phyloP scores from a whole-genome alignment of 331 rosid species.

The Erythrophleum ivorense region DNA sequence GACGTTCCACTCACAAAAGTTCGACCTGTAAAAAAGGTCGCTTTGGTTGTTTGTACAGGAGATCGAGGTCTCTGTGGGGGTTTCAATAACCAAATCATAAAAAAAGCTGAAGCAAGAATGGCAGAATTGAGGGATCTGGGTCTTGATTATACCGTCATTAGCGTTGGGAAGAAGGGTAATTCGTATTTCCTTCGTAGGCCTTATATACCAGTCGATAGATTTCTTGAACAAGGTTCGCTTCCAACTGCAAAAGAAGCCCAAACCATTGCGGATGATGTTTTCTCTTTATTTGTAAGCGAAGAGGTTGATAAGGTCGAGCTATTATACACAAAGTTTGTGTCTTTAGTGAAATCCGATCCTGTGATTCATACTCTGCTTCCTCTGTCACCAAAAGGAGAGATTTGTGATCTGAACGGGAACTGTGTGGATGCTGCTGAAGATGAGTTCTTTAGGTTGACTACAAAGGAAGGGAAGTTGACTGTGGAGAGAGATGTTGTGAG shows the following conservation, averaged over 20 bases:
- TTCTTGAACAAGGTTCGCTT: constrained; percentile 53
- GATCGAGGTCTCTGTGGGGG: constrained; percentile 78
- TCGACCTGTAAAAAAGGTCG: constrained; percentile 68
- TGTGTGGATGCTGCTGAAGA: constrained; percentile 81
- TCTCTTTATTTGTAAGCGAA: constrained; percentile 68
- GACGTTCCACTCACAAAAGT: constrained; percentile 64
- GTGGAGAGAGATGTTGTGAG: constrained; percentile 66
- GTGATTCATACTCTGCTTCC: constrained; percentile 78
- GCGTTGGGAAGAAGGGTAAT: constrained; percentile 80
- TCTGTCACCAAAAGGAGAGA: constrained; percentile 73
- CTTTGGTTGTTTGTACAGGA: constrained; percentile 71
- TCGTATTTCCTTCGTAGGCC: constrained; percentile 65
- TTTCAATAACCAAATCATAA: constrained; percentile 58
- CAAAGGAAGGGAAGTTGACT: constrained; percentile 69
- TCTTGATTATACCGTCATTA: constrained; percentile 53
- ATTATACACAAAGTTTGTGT: constrained; percentile 71
- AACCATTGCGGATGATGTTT: constrained; percentile 75
- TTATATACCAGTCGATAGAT: constrained; percentile 67
- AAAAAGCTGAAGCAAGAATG: constrained; percentile 63
- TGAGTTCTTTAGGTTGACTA: constrained; percentile 70
- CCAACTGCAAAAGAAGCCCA: constrained; percentile 84
- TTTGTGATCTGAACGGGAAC: constrained; percentile 65
- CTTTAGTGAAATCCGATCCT: constrained; percentile 66
- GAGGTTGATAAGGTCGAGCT: constrained; percentile 77
- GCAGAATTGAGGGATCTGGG: constrained; percentile 60